phyloP scores from a whole-genome alignment of 495 filamentous ascomycete genomes.

The Tuber melanosporum region DNA sequence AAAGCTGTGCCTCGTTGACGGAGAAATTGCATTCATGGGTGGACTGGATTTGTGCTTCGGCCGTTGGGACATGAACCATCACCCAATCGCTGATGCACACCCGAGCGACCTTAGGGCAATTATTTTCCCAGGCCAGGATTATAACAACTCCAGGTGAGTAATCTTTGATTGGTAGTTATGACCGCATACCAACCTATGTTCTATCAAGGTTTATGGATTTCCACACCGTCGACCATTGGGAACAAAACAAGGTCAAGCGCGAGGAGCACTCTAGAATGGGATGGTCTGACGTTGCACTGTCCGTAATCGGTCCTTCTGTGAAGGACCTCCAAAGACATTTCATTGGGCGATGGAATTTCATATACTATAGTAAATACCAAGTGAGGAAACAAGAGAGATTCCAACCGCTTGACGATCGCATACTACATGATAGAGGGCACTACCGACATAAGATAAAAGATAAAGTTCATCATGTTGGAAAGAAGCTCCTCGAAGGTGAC shows the following conservation, averaged over 20 bases:
- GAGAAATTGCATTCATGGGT: constrained; percentile 77
- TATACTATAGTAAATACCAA: constrained; percentile 75
- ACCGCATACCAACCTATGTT: not conserved
- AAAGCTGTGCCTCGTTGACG: constrained; percentile 79
- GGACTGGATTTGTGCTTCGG: constrained; percentile 65
- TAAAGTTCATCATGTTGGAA: constrained; percentile 27
- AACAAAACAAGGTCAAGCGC: constrained; percentile 80
- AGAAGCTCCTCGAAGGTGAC: constrained; percentile 17
- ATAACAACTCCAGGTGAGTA: constrained; percentile 65
- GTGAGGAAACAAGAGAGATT: constrained; percentile 60
- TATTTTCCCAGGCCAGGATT: constrained; percentile 88
- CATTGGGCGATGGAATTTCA: constrained; percentile 86
- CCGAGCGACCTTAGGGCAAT: constrained; percentile 65
- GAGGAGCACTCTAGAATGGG: constrained; percentile 80
- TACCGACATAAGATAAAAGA: constrained; percentile 32
- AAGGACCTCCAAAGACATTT: constrained; percentile 75
- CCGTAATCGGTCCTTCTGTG: constrained; percentile 70
- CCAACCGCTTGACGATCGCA: constrained; percentile 44
- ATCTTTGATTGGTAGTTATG: not conserved
- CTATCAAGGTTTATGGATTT: constrained; percentile 67
- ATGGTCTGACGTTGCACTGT: constrained; percentile 84
- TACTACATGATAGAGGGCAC: constrained; percentile 25
- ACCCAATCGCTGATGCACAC: constrained; percentile 81
- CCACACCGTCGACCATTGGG: constrained; percentile 71
- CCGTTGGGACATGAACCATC: constrained; percentile 59